Evolutionary conservation across 805 yeast species (phyloP), one percentile per base, ranked within the genome.

Genomic region (Scheffersomyces ergatensis): DNA sequence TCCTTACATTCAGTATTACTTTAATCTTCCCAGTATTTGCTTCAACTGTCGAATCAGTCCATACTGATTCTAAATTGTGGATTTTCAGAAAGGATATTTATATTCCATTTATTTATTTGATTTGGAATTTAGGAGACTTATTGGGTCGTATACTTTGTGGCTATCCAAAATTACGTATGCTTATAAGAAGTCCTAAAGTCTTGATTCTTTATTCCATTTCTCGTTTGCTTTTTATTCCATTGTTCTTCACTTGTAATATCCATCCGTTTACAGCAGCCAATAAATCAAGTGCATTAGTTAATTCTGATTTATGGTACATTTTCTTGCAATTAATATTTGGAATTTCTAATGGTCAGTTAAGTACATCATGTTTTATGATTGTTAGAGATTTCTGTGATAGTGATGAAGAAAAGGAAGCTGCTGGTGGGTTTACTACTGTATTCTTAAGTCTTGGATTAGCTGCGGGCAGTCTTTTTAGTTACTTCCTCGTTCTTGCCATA

Each of bases 71-170:
- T 8, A 34, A 47, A 1, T 43, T 48, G 33, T 48, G 61, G 26
- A 67, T 82, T 26, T 83, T 76, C 54, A 62, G 61, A 35, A 75
- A 69, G 43, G 67, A 66, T 39, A 62, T 76, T 16, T 78, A 58
- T 52, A 76, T 88, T 14, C 97, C 98, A 2, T 60, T 89, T 38
- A 82, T 88, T 2, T 89, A 84, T 57, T 66, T 90, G 17, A 59
- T 85, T 13, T 92, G 99, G 99, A 92, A 92, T 60, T 42, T 79
- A 12, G 98, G 98, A 15, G 99, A 92, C 58, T 68, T 93, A 20
- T 60, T 70, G 2, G 97, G 97, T 1, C 71, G 99, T 35, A 58
- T 88, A 4, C 45, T 74, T 26, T 81, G 96, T 71, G 80, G 86
- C 2, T 61, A 74, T 44, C 74, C 71, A 13, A 53, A 42, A 18